These are phyloP conservation scores for Penicillium fimorum DNA, from an alignment of 495 filamentous ascomycete species.

Conservation along the genomic window DNA sequence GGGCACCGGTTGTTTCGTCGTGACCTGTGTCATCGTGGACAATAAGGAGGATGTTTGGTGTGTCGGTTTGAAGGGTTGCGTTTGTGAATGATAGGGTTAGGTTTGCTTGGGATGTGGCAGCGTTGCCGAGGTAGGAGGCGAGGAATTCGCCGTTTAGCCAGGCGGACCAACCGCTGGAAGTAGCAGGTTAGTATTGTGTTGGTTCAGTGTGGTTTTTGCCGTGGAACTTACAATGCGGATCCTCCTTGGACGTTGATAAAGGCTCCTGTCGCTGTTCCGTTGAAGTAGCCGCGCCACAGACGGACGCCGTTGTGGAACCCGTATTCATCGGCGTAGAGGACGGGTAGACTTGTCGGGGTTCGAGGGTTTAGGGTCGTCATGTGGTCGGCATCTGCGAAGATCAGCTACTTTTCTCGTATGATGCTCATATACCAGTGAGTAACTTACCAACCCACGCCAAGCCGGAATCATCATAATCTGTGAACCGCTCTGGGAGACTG, in stretches of 20 bases:
- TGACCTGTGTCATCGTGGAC: conserved; percentile 73
- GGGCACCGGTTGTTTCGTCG: conserved; percentile 61
- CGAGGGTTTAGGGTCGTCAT: conserved; percentile 57
- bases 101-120: conserved; percentile 33
- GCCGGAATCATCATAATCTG: conserved; percentile 59
- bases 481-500: conserved; percentile 63
- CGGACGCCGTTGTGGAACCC: conserved; percentile 67
- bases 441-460: conserved; percentile 54
- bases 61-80: conserved; percentile 47
- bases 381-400: conserved; percentile 52
- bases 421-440: not conserved
- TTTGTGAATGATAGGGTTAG: conserved; percentile 39
- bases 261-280: conserved; percentile 50
- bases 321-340: conserved; percentile 65
- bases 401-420: conserved; percentile 2
- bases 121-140: conserved; percentile 55
- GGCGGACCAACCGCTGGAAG: conserved; percentile 48
- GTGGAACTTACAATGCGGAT: conserved; percentile 45
- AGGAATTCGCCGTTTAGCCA: conserved; percentile 57
- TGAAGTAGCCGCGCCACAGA: conserved; percentile 70
- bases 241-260: conserved; percentile 63
- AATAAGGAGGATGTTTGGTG: conserved; percentile 61
- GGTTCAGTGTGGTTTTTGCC: not conserved
- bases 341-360: conserved; percentile 56
- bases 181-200: not conserved